Evolutionary conservation across 2,329 filamentous ascomycete species (phyloP).

Genomic region (Emericellopsis cladophorae): DNA sequence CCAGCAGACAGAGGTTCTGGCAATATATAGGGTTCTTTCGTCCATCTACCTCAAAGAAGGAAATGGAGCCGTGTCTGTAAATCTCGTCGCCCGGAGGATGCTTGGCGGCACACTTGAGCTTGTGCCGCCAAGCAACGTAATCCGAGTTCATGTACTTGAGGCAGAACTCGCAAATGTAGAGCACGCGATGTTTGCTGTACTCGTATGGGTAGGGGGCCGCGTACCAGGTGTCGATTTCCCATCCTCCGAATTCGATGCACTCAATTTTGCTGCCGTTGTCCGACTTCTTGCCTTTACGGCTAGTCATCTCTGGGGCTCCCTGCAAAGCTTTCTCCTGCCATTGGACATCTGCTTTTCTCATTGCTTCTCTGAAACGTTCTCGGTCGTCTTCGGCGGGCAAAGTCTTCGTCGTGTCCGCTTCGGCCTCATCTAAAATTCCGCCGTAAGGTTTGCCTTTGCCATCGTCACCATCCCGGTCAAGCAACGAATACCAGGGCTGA

Average conservation of each 20-base stretch:
- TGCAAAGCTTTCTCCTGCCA: constrained; percentile 63
- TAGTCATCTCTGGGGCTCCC: constrained; percentile 46
- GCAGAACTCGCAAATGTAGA: constrained; percentile 99
- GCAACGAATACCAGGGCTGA: constrained; percentile 77
- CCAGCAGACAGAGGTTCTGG: constrained; percentile 89
- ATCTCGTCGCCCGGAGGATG: constrained; percentile 97
- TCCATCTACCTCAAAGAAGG: constrained; percentile 95
- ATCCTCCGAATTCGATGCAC: constrained; percentile 94
- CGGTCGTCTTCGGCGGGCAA: constrained; percentile 71
- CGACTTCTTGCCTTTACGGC: constrained; percentile 61
- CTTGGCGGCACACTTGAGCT: constrained; percentile 91
- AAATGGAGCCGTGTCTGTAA: constrained; percentile 80
- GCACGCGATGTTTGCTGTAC: constrained; percentile 87
- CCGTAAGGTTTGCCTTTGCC: constrained; percentile 89
- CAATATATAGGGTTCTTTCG: constrained; percentile 98
- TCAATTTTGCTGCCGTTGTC: constrained; percentile 93
- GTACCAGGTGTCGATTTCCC: constrained; percentile 99
- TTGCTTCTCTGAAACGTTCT: constrained; percentile 77
- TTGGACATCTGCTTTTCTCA: constrained; percentile 82
- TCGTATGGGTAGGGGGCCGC: constrained; percentile 96
- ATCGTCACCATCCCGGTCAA: constrained; percentile 81
- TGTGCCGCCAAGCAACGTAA: constrained; percentile 95
- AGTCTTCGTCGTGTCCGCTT: constrained; percentile 85
- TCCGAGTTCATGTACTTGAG: constrained; percentile 99
- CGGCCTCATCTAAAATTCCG: constrained; percentile 76